Base-by-base conservation (phyloP, 2,329 filamentous ascomycete species). In the Neopestalotiopsis clavispora region DNA sequence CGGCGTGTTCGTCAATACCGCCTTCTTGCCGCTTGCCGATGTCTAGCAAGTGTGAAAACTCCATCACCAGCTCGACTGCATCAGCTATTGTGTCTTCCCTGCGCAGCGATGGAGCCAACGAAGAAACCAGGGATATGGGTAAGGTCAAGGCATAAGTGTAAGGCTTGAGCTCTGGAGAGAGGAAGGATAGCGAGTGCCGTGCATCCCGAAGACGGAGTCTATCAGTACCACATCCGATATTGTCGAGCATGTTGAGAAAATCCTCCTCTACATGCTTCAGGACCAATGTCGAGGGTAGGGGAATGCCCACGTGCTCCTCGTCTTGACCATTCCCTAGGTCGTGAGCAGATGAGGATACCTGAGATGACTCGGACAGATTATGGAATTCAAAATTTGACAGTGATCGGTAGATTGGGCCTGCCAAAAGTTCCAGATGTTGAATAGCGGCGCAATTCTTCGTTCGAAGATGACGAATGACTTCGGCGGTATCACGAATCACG, bases 351-450 rank as follows among this genome's bases (percentile, higher is more conserved):
- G 57, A n/a, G 7, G n/a, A 4, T 20, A 13, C 10, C 14, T 28
- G 57, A 10, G 57, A 52, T 52, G n/a, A 52, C 5, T 65, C 62
- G n/a, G 32, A 23, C 10, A 65, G 40, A 30, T 65, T 65, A 23
- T 65, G 52, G 42, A 65, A 65, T 13, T 65, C 62, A 20, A 28
- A 65, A 65, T 65, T 65, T 6, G 62, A 49, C 45, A 65, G 20
- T 12, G 32, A 28, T n/a, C 62, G n/a, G 17, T 42, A 65, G n/a
- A 52, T 52, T 20, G 62, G 62, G 14, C 42, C 42, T 12, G 38
- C 62, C 5, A 42, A 20, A 34, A 23, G 3, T 23, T 42, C 40
- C 17, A 65, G 10, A 13, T 30, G 20, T 28, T 38, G 13, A 6
- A 65, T 52, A 3, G 20, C 23, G 7, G n/a, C 30, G 17, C 28